phyloP scores from a whole-genome alignment of 352 stramenopile genomes.

The Phytophthora citricola region DNA sequence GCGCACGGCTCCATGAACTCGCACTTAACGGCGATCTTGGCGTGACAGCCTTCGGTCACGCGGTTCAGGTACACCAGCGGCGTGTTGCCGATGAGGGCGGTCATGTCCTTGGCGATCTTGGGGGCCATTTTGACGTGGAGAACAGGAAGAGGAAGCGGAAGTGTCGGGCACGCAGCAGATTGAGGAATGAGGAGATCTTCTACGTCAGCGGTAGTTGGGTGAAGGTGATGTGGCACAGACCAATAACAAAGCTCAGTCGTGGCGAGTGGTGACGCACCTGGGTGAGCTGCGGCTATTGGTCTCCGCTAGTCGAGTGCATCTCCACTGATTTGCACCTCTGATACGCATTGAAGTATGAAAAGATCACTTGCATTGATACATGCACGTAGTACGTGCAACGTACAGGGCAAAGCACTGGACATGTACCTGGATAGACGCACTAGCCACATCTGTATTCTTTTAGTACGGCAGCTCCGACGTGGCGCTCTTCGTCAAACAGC shows the following conservation, averaged over 20 bases:
- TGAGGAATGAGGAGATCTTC: slow-evolving; percentile 23
- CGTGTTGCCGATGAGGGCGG: slow-evolving; percentile 95
- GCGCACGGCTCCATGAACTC: slow-evolving; percentile 92
- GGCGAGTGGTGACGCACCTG: not conserved
- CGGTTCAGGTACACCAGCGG: slow-evolving; percentile 93
- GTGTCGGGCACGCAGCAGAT: slow-evolving; percentile 15
- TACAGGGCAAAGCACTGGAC: too few species aligned
- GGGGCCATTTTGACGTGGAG: slow-evolving; percentile 21
- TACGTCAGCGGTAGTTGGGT: not conserved
- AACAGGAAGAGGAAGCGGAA: not conserved
- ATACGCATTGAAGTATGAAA: not conserved
- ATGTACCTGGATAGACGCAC: slow-evolving; percentile 1
- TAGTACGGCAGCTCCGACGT: slow-evolving; percentile 53
- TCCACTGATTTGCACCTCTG: slow-evolving; percentile 1
- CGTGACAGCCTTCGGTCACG: slow-evolving; percentile 78
- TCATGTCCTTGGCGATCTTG: slow-evolving; percentile 94
- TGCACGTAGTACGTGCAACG: too few species aligned
- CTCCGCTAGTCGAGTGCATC: not conserved
- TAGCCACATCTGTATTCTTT: not conserved
- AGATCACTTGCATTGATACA: slow-evolving; percentile 1
- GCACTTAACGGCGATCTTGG: slow-evolving; percentile 90
- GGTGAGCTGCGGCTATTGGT: not conserved
- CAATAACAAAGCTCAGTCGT: not conserved
- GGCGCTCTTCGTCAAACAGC: too few species aligned
- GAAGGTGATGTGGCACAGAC: not conserved